Evolutionary conservation across 371 early-diverging fungal genomes (phyloP), one percentile per base, ranked within the genome.

Genomic region (Saksenaea oblongispora): DNA sequence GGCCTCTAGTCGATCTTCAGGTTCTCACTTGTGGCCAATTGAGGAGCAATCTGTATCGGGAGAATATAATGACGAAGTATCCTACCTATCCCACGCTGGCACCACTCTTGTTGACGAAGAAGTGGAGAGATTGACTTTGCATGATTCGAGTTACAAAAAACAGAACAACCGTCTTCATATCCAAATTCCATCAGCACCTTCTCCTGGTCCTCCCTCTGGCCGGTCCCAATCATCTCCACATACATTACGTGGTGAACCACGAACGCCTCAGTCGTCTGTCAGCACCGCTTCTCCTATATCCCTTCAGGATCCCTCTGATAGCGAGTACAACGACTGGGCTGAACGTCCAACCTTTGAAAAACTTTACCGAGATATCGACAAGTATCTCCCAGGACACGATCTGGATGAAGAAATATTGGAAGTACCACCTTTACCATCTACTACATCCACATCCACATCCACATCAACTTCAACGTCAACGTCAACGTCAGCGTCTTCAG

Each of bases 301-400:
- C 4, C 56, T 58, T 36, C 54, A 61, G 47, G 65, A 67, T 9
- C 56, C 63, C 18, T 56, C 59, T 24, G 71, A 74, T n/a, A 54
- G 62, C 8, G 73, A 80, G 27, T 76, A 82, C 14, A 81, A 79
- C 34, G 72, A 74, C 2, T 89, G 87, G 89, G 82, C 82, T 1
- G 89, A 85, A 41, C 84, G 93, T 26, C 93, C 93, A 2, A 84
- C 90, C 0, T 75, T 91, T 10, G 91, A 92, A 34, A 78, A 85
- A 24, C 83, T 93, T 57, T 85, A 85, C 42, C 84, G 89, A 57
- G 85, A 92, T 61, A 78, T 93, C 57, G 92, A 91, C 58, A 79
- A 85, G 61, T 93, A 88, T 71, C 85, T 93, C 65, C 92, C 92
- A 26, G 88, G 81, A 13, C 90, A 93, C 65, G 93, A 93, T 66